phyloP scores from a whole-genome alignment of 768 basidiomycete species.

The Tulasnella sp. region DNA sequence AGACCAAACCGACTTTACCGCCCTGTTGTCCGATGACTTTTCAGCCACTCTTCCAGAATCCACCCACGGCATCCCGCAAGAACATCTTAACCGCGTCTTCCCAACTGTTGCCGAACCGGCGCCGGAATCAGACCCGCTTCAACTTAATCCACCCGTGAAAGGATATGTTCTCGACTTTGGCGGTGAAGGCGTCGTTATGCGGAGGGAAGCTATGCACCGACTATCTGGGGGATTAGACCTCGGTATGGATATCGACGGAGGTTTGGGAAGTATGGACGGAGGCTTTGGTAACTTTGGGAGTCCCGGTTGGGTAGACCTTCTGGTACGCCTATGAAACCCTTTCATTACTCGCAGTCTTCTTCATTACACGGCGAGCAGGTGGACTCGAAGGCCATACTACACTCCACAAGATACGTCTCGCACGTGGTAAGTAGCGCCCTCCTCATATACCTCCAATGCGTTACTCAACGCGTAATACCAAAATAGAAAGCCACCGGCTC shows the following conservation, averaged over 20 bases:
- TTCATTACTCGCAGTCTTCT: constrained; percentile 30
- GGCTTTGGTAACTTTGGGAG: neutral
- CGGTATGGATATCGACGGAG: constrained; percentile 8
- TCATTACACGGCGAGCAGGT: constrained; percentile 44
- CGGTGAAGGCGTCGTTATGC: constrained; percentile 3
- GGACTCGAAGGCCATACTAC: constrained; percentile 46
- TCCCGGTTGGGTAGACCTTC: constrained; percentile 17
- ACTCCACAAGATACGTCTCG: constrained; percentile 63
- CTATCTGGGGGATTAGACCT: constrained; percentile 3
- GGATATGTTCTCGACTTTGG: constrained; percentile 27
- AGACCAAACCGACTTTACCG: constrained; percentile 52
- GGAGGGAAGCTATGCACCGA: constrained; percentile 22
- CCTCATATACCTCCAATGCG: constrained; percentile 32
- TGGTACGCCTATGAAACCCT: constrained; percentile 1
- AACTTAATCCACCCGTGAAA: neutral
- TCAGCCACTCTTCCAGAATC: neutral
- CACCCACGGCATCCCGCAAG: neutral
- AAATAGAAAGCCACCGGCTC: constrained; percentile 52
- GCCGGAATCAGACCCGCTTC: neutral
- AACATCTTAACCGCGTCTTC: constrained; percentile 22
- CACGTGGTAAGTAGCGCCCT: constrained; percentile 49
- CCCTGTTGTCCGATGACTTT: constrained; percentile 23
- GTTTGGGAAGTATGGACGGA: neutral
- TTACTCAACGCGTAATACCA: neutral
- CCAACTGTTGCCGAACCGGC: constrained; percentile 3